These are phyloP conservation scores for Aspergillus carlsbadensis DNA, from an alignment of 495 filamentous ascomycete genomes.

Conservation along the genomic window DNA sequence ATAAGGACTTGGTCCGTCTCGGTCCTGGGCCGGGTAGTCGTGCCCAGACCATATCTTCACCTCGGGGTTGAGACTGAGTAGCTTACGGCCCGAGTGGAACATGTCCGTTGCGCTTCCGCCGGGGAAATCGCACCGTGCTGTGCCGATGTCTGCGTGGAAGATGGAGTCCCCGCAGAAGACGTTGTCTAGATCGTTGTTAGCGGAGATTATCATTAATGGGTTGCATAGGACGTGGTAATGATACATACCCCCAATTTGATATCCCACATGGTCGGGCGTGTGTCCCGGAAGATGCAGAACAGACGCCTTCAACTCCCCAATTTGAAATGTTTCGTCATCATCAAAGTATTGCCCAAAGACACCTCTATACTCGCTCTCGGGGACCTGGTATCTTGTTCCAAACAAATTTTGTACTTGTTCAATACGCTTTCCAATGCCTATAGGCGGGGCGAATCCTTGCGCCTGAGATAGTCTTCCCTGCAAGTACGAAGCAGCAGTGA, in stretches of 20 bases:
- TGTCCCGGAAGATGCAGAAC: conserved; percentile 60
- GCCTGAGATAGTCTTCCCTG: conserved; percentile 37
- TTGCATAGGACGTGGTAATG: too few relatives aligned
- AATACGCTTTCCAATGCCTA: conserved; percentile 58
- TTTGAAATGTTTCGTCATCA: conserved; percentile 50
- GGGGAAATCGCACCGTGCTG: conserved; percentile 61
- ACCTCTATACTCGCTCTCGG: conserved; percentile 32
- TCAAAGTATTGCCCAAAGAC: conserved; percentile 54
- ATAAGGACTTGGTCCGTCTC: conserved; percentile 34
- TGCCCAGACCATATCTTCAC: conserved; percentile 52
- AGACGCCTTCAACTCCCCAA: conserved; percentile 47
- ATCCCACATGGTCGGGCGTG: conserved; percentile 62
- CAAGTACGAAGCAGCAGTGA: conserved; percentile 57
- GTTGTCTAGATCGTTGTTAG: conserved; percentile 35
- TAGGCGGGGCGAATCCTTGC: conserved; percentile 28
- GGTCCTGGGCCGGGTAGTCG: conserved; percentile 40
- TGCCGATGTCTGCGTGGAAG: conserved; percentile 58
- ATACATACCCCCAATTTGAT: conserved; percentile 48
- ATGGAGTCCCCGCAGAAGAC: conserved; percentile 63
- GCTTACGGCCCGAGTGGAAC: conserved; percentile 42
- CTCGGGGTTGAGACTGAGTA: conserved; percentile 43
- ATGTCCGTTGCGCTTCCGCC: conserved; percentile 49
- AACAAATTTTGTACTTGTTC: conserved; percentile 49
- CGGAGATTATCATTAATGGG: too few relatives aligned
- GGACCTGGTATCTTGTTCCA: conserved; percentile 46